These are phyloP conservation scores for Penicillium concentricum DNA, from an alignment of 2,329 filamentous ascomycete species.

Conservation along the genomic window DNA sequence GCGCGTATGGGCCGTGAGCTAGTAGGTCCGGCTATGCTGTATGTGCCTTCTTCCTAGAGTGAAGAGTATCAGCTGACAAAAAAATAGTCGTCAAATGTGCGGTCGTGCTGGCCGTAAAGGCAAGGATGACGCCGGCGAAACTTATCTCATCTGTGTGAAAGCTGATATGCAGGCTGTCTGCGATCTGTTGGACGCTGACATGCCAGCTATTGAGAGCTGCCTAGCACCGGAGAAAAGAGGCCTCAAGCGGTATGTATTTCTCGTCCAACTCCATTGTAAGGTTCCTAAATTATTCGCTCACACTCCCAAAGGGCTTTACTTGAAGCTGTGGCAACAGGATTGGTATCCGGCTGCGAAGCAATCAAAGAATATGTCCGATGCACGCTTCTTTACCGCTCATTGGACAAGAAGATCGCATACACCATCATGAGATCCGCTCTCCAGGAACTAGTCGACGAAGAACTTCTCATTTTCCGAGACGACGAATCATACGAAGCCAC, in stretches of 20 bases:
- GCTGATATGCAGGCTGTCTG: conserved; percentile 68
- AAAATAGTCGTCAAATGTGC: conserved; percentile 67
- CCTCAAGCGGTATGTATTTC: conserved; percentile 57
- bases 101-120: conserved; percentile 75
- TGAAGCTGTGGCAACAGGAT: conserved; percentile 66
- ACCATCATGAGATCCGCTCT: conserved; percentile 60
- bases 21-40: conserved; percentile 74
- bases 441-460: conserved; percentile 54
- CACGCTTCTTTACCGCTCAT: conserved; percentile 64
- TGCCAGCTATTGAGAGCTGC: conserved; percentile 69
- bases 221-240: conserved; percentile 65
- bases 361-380: conserved; percentile 67
- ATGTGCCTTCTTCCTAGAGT: conserved; percentile 19
- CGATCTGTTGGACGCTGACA: conserved; percentile 68
- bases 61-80: conserved; percentile 21
- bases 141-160: conserved; percentile 70
- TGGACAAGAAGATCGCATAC: conserved; percentile 51
- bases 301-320: conserved; percentile 60
- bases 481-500: conserved; percentile 60
- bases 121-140: conserved; percentile 74
- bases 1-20: conserved; percentile 74
- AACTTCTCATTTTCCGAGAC: conserved; percentile 55
- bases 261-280: not conserved
- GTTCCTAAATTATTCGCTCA: conserved; percentile 3
- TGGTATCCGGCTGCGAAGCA: conserved; percentile 64